Evolutionary conservation across 768 basidiomycete species (phyloP).

Genomic region (Russula emetica): DNA sequence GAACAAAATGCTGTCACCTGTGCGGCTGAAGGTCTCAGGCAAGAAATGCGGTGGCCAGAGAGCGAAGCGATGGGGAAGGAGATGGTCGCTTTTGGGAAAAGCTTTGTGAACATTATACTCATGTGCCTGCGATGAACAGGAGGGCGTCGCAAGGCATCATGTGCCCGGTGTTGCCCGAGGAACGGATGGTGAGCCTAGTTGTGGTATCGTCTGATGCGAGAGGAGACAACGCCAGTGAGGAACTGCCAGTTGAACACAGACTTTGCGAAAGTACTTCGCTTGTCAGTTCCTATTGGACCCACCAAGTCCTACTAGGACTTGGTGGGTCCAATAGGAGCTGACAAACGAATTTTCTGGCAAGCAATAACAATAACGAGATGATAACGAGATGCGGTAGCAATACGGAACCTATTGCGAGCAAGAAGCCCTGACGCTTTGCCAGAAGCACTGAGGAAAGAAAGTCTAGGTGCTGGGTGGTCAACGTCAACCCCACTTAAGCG

Average conservation of each 20-base stretch:
- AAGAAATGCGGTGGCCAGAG: slow-evolving; percentile 34
- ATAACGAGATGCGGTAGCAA: slow-evolving; percentile 17
- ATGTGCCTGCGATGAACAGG: slow-evolving; percentile 38
- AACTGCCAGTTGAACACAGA: slow-evolving; percentile 30
- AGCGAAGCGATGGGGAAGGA: slow-evolving; percentile 33
- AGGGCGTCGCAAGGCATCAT: slow-evolving; percentile 34
- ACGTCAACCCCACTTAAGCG: too few species aligned
- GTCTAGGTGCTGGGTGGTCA: too few species aligned
- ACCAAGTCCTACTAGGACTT: too few species aligned
- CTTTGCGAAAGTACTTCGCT: slow-evolving; percentile 31
- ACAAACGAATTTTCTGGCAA: slow-evolving; percentile 32
- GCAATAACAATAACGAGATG: too few species aligned
- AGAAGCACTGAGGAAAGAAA: too few species aligned
- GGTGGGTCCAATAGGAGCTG: slow-evolving; percentile 34
- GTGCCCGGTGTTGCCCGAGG: slow-evolving; percentile 12
- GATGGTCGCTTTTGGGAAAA: slow-evolving; percentile 30
- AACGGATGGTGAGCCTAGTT: slow-evolving; percentile 12
- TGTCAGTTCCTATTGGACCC: too few species aligned
- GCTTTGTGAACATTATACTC: slow-evolving; percentile 36
- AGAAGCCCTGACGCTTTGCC: slow-evolving; percentile 21
- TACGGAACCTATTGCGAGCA: slow-evolving; percentile 36
- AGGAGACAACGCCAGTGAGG: slow-evolving; percentile 27
- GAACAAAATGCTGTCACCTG: slow-evolving; percentile 34
- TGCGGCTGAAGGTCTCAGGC: slow-evolving; percentile 35
- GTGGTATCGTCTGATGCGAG: slow-evolving; percentile 17